A percentile compares a stretch with the other conserved stretches of the same genome.
Evolutionary conservation across 345 rosid genomes (phyloP).

Genomic region (Kandelia obovata): DNA sequence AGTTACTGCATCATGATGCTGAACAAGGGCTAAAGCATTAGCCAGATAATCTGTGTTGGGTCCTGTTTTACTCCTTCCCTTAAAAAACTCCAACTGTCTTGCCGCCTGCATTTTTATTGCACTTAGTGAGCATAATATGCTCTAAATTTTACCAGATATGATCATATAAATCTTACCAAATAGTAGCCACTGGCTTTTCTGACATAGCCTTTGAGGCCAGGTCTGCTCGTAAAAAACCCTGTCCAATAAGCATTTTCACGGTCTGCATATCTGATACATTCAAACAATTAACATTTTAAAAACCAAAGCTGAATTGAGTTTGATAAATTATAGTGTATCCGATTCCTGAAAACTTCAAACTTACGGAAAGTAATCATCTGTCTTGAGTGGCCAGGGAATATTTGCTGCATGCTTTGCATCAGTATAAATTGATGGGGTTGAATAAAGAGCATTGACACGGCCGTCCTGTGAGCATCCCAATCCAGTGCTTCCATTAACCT

Average conservation of each 20-base stretch:
- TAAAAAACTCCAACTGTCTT: conserved; percentile 47
- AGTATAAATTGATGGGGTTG: conserved; percentile 51
- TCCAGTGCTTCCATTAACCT: conserved; percentile 11
- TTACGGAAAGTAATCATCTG: conserved; percentile 55
- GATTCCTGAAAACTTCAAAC: conserved; percentile 11
- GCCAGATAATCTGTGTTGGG: conserved; percentile 41
- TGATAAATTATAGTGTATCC: neutral
- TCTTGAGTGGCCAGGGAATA: conserved; percentile 47
- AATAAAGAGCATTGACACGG: conserved; percentile 53
- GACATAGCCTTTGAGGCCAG: conserved; percentile 44
- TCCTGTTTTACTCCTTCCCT: conserved; percentile 35
- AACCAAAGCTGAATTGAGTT: conserved; percentile 3
- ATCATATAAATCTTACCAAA: conserved; percentile 31
- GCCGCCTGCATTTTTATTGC: conserved; percentile 36
- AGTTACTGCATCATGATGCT: conserved; percentile 51
- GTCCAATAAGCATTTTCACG: conserved; percentile 51
- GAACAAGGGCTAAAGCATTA: conserved; percentile 48
- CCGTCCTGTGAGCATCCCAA: conserved; percentile 42
- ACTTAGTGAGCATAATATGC: conserved; percentile 5
- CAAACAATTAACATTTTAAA: conserved; percentile 4
- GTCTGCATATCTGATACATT: conserved; percentile 46
- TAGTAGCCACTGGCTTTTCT: conserved; percentile 46
- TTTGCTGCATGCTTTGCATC: conserved; percentile 50
- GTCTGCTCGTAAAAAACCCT: conserved; percentile 53
- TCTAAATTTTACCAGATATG: neutral